These are phyloP conservation scores for Musa troglodytarum DNA, from an alignment of 176 grass and related monocot genomes.

Conservation along the genomic window DNA sequence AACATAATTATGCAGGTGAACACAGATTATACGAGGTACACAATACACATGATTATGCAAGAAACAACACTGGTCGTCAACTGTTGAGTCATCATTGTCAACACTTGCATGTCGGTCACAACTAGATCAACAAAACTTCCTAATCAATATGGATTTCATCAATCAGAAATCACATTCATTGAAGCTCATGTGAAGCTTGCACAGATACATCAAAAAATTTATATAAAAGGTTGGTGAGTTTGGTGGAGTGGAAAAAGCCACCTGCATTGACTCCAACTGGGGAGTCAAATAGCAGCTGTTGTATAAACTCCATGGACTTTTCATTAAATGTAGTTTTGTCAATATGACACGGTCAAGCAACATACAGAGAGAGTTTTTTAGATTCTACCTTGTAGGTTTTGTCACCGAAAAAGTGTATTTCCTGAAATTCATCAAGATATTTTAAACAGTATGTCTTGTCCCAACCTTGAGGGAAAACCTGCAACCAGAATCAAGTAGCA, in stretches of 20 bases:
- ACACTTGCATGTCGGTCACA: too few species aligned
- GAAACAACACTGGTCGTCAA: too few species aligned
- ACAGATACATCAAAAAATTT: background rate
- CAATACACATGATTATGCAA: too few species aligned
- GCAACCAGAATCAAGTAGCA: conserved; percentile 1
- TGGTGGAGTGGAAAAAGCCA: background rate
- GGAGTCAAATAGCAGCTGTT: background rate
- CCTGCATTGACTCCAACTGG: background rate
- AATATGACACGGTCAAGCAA: background rate
- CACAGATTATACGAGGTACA: too few species aligned
- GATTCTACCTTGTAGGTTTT: conserved; percentile 86
- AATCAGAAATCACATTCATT: background rate
- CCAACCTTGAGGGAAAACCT: conserved; percentile 90
- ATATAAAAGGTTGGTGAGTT: background rate
- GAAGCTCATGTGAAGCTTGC: background rate
- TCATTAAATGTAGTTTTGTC: background rate
- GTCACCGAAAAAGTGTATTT: conserved; percentile 98
- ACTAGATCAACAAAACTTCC: too few species aligned
- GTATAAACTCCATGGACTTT: too few species aligned
- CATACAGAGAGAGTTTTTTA: background rate
- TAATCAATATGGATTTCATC: too few species aligned
- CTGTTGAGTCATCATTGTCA: too few species aligned
- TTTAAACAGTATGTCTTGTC: conserved; percentile 94
- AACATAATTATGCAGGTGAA: too few species aligned
- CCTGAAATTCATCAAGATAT: conserved; percentile 91